Evolutionary conservation across 2,329 filamentous ascomycete genomes (phyloP), one percentile per base, ranked within the genome.

Genomic region (Sporothrix inflata): DNA sequence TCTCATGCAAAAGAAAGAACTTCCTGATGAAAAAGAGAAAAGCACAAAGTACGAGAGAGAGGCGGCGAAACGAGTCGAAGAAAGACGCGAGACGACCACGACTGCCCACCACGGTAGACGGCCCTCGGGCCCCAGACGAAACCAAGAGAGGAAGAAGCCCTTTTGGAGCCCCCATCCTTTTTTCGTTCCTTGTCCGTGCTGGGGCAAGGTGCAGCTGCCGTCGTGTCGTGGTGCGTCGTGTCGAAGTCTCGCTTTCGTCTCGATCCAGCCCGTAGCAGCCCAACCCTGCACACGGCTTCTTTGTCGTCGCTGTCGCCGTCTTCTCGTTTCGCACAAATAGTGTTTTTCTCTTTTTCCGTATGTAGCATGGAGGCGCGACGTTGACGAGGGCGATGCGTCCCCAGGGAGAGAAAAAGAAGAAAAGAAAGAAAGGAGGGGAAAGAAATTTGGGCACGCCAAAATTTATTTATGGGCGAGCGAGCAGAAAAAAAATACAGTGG

Each of bases 311-410:
- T 16, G n/a, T 61, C 30, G 21, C 49, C 7, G 42, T 14, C 57
- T 42, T 47, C 42, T 47, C 42, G 14, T 19, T 47, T 38, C 27
- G 7, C 14, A 42, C 34, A 42, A 16, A 14, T 60, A n/a, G n/a
- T 3, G 12, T 19, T 49, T 11, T 68, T 57, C 61, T 68, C 66
- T 74, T 72, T 76, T 76, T 75, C 74, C 74, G 73, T 76, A 72
- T 72, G 75, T 73, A 73, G 75, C 75, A 76, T 74, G 75, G 72
- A 76, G 71, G 75, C 75, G 75, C 73, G 75, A 76, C 75, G 75
- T 76, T 76, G 72, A 74, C 75, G 74, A 75, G 75, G 75, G 71
- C 74, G 73, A 75, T 74, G 74, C 71, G 68, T 72, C 45, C 69
- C 71, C 40, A 21, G 24, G 27, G 49, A 47, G 69, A 45, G 72